Base-by-base conservation (phyloP, 352 stramenopile species). In the Phytopythium boreale region DNA sequence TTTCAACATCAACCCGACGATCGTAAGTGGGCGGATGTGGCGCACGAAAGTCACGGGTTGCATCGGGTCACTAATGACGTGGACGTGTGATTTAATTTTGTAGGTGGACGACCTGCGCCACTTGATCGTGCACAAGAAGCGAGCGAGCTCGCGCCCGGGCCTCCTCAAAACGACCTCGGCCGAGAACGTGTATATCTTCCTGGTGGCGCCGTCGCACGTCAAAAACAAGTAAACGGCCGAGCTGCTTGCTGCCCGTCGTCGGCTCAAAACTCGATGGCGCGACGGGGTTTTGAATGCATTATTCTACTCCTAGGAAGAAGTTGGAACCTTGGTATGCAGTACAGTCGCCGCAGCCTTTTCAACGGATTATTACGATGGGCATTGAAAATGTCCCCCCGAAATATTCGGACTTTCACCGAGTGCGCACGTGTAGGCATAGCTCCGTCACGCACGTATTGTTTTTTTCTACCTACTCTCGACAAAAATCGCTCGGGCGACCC, bases 1-100 rank as follows among this genome's bases (percentile, higher is more conserved):
- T 66, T 97, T 92, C 67, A 95, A 89, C 58, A 61, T 97, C 27
- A 97, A 97, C 62, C 72, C 82, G 41, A 93, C 85, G 2, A 76
- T 96, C 34, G 74, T 94, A 75, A 44, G 75, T 76, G 59, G 19
- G 9, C 34, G 59, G 22, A 14, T 47, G 29, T 8, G 19, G 27
- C 24, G 50, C 14, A 20, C 1, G 24, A 17, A 14, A 17, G n/a
- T 6, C 19, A 6, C 4, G 2, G n/a, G 19, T 31, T 12, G n/a
- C 0, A 31, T 26, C 9, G n/a, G 14, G 10, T 29, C 22, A 37
- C 22, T 56, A 3, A 56, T 24, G 26, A 36, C 10, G 27, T 53
- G 19, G 22, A n/a, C 20, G 22, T 53, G 22, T 50, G 43, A 9
- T 27, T 43, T 43, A 14, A 19, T 9, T 46, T 3, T n/a, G 12